Percentiles rank a stretch among this genome's conserved stretches.
These are phyloP conservation scores for Dendryphion nanum DNA, from an alignment of 2,329 filamentous ascomycete genomes.

Conservation along the genomic window DNA sequence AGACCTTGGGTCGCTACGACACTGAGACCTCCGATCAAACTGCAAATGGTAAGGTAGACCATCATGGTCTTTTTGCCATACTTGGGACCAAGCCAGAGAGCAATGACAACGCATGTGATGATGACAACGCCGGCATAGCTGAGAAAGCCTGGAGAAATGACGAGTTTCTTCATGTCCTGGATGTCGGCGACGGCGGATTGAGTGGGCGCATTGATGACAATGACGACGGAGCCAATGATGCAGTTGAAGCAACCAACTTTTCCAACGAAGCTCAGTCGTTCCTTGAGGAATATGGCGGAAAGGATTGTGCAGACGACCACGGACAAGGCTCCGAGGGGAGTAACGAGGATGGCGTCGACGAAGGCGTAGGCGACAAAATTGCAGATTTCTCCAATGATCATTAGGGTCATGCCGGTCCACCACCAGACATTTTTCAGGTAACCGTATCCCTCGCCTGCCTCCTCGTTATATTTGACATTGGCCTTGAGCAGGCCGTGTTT, in stretches of 20 bases:
- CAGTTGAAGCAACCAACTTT: slow-evolving; percentile 96
- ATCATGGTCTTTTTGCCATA: slow-evolving; percentile 98
- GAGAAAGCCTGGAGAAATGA: slow-evolving; percentile 83
- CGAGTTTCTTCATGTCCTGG: slow-evolving; percentile 86
- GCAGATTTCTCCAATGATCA: slow-evolving; percentile 95
- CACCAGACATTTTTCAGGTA: slow-evolving; percentile 94
- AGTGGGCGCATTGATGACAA: slow-evolving; percentile 87
- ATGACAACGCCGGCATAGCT: slow-evolving; percentile 81
- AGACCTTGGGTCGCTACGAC: slow-evolving; percentile 94
- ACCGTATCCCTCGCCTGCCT: slow-evolving; percentile 92
- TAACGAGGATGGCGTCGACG: slow-evolving; percentile 93
- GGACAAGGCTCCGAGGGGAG: slow-evolving; percentile 83
- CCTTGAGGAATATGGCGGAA: slow-evolving; percentile 93
- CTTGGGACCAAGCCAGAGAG: slow-evolving; percentile 77
- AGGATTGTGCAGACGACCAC: slow-evolving; percentile 91
- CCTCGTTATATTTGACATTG: slow-evolving; percentile 95
- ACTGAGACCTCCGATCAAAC: slow-evolving; percentile 87
- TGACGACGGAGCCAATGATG: slow-evolving; percentile 88
- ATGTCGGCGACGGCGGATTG: slow-evolving; percentile 84
- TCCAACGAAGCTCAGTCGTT: slow-evolving; percentile 90
- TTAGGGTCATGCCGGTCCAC: slow-evolving; percentile 94
- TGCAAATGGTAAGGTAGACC: slow-evolving; percentile 95
- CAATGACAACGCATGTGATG: slow-evolving; percentile 67
- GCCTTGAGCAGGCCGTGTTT: slow-evolving; percentile 88
- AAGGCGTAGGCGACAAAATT: slow-evolving; percentile 98